phyloP scores from a whole-genome alignment of 2,329 filamentous ascomycete genomes.

The Aspergillus fumigatus region DNA sequence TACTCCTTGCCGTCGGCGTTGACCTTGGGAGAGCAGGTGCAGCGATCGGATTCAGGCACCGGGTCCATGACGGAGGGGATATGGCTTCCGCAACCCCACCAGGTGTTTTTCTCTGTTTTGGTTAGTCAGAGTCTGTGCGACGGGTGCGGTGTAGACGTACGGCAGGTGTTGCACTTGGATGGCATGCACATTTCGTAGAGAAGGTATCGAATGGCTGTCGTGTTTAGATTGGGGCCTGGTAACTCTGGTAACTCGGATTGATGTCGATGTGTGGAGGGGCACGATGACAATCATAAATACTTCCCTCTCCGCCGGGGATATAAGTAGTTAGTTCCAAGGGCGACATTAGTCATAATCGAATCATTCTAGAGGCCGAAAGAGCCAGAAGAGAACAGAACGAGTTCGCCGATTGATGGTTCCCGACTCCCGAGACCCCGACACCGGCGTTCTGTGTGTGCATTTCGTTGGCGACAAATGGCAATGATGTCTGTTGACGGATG shows the following conservation, averaged over 20 bases:
- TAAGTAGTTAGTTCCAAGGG: too few relatives aligned
- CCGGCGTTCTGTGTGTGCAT: background rate
- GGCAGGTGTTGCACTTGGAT: slow-evolving; percentile 58
- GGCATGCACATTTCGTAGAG: slow-evolving; percentile 59
- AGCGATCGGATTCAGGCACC: slow-evolving; percentile 57
- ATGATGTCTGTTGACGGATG: background rate
- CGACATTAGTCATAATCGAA: background rate
- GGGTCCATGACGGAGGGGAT: slow-evolving; percentile 58
- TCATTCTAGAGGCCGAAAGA: background rate
- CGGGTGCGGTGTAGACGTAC: slow-evolving; percentile 43
- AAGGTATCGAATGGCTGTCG: background rate
- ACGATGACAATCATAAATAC: background rate
- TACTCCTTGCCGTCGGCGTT: slow-evolving; percentile 59
- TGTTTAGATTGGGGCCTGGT: background rate
- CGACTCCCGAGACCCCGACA: background rate
- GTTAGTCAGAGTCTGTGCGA: slow-evolving; percentile 2
- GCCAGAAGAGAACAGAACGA: background rate
- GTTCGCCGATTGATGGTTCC: background rate
- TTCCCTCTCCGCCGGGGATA: too few relatives aligned
- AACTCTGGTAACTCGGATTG: background rate
- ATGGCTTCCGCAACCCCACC: slow-evolving; percentile 63
- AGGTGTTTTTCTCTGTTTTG: slow-evolving; percentile 53
- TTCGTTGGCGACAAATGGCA: background rate
- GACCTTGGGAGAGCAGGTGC: slow-evolving; percentile 61
- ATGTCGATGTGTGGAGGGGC: background rate